Evolutionary conservation across 1,284 basidiomycete species (phyloP).

Genomic region (Cystobasidium sp.): DNA sequence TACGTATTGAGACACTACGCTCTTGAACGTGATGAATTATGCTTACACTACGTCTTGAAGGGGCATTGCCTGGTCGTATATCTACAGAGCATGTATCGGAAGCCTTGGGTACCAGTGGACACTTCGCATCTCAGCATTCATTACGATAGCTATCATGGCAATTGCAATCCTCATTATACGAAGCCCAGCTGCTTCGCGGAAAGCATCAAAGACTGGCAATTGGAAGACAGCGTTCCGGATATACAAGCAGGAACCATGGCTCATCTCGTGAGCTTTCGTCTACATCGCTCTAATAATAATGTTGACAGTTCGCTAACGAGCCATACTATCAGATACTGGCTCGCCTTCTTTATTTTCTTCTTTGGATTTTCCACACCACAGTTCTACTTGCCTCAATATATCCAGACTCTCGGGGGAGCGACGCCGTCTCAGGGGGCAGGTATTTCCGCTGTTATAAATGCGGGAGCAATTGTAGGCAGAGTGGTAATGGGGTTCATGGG

Average conservation of each 20-base stretch:
- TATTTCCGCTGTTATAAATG: constrained; percentile 19
- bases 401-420: constrained; percentile 24
- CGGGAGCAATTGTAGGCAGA: constrained; percentile 21
- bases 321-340: constrained; percentile 14
- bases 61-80: constrained; percentile 40
- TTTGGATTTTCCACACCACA: constrained; percentile 33
- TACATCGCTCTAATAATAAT: neutral
- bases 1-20: neutral
- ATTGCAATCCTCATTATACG: constrained; percentile 24
- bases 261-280: constrained; percentile 10
- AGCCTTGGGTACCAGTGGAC: constrained; percentile 29
- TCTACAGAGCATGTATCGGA: constrained; percentile 19
- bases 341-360: constrained; percentile 22
- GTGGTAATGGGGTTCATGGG: constrained; percentile 21
- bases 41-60: neutral
- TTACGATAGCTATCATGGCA: constrained; percentile 9
- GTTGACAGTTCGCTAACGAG: neutral
- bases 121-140: constrained; percentile 25
- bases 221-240: constrained; percentile 4
- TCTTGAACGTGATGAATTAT: neutral
- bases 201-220: constrained; percentile 22
- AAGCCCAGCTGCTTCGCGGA: constrained; percentile 4
- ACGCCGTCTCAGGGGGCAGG: constrained; percentile 23
- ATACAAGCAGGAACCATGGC: constrained; percentile 26
- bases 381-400: constrained; percentile 29